These are phyloP conservation scores for Hanseniaspora vineae DNA, from an alignment of 805 yeast species.

Conservation along the genomic window DNA sequence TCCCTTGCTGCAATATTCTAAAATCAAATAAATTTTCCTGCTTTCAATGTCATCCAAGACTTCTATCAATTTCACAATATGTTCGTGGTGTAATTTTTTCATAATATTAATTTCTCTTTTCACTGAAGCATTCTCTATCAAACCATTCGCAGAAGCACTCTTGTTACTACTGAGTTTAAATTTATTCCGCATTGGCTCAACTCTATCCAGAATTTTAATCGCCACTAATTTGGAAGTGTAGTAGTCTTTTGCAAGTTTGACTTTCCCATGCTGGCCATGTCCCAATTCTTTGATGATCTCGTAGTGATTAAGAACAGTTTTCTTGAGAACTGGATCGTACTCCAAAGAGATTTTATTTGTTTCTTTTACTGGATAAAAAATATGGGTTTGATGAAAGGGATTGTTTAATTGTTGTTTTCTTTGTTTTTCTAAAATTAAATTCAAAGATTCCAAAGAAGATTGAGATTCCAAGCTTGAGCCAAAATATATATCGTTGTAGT, in stretches of 20 bases:
- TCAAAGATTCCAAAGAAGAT: slow-evolving; percentile 27
- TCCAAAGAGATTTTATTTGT: slow-evolving; percentile 69
- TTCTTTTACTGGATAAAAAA: slow-evolving; percentile 50
- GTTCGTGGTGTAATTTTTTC: slow-evolving; percentile 84
- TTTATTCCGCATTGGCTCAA: slow-evolving; percentile 8
- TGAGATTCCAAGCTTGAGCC: slow-evolving; percentile 9
- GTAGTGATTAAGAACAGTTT: slow-evolving; percentile 76
- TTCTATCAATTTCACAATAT: slow-evolving; percentile 76
- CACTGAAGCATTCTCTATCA: slow-evolving; percentile 54
- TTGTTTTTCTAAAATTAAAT: slow-evolving; percentile 28
- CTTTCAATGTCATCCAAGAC: slow-evolving; percentile 79
- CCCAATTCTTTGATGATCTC: slow-evolving; percentile 84
- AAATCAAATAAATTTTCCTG: slow-evolving; percentile 75
- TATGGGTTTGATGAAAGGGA: slow-evolving; percentile 28
- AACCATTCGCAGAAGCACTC: neutral
- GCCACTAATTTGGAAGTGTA: slow-evolving; percentile 64
- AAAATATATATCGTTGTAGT: slow-evolving; percentile 4
- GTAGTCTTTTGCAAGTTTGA: slow-evolving; percentile 73
- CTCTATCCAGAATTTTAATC: slow-evolving; percentile 77
- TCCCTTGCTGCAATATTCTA: slow-evolving; percentile 84
- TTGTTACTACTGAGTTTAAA: neutral
- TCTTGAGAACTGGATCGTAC: slow-evolving; percentile 74
- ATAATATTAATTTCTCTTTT: slow-evolving; percentile 84
- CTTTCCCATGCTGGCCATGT: slow-evolving; percentile 97
- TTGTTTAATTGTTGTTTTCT: slow-evolving; percentile 29